A percentile compares a stretch with the other conserved stretches of the same genome.
These are phyloP conservation scores for Closterium sp. DNA, from an alignment of 139 green algal genomes.

Conservation along the genomic window DNA sequence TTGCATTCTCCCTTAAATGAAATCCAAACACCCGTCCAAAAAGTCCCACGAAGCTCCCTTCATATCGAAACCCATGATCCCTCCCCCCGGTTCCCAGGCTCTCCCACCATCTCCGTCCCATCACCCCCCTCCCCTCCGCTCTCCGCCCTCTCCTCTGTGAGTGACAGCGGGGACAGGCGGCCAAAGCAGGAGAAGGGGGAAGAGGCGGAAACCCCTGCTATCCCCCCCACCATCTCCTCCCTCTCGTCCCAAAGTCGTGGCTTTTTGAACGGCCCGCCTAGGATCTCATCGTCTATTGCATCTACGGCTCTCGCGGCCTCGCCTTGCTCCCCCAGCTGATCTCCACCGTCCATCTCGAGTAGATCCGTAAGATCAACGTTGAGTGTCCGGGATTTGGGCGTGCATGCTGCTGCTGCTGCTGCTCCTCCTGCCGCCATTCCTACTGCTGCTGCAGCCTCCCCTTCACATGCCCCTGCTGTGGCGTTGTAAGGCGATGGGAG, in stretches of 20 bases:
- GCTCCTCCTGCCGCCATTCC: neutral
- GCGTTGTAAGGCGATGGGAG: neutral
- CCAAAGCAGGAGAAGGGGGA: neutral
- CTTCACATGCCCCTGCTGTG: neutral
- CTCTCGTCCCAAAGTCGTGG: neutral
- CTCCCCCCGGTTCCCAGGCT: neutral
- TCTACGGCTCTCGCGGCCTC: neutral
- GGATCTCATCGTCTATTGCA: neutral
- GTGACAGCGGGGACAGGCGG: neutral
- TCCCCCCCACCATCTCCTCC: neutral
- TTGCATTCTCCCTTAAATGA: neutral
- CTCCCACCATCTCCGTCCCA: neutral
- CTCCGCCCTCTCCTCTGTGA: neutral
- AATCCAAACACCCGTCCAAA: neutral
- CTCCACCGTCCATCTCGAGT: neutral
- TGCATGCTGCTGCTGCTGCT: neutral
- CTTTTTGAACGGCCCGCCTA: neutral
- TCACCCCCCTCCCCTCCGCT: neutral
- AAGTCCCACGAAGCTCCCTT: neutral
- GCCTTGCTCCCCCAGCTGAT: neutral
- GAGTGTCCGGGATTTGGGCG: neutral
- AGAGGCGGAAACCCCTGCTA: neutral
- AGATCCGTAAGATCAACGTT: neutral
- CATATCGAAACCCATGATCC: neutral
- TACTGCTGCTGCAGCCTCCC: neutral